These are phyloP conservation scores for Trichosporon ovoides DNA, from an alignment of 1,284 basidiomycete species.

Conservation along the genomic window DNA sequence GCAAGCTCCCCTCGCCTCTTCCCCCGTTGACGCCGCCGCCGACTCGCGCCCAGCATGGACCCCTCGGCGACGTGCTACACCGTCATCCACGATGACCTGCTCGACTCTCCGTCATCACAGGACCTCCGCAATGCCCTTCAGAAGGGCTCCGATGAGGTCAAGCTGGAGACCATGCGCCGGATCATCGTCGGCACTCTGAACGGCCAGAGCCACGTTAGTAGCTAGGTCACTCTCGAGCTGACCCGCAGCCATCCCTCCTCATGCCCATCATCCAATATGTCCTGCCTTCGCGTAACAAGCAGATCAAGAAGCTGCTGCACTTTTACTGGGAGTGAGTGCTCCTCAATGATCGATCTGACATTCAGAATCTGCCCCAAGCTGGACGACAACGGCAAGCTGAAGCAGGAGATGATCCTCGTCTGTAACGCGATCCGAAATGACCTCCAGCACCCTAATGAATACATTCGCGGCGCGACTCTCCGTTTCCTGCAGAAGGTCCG, in stretches of 20 bases:
- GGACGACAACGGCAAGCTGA: constrained; percentile 93
- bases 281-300: constrained; percentile 90
- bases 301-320: constrained; percentile 95
- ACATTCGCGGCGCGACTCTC: constrained; percentile 94
- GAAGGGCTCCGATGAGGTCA: constrained; percentile 90
- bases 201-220: constrained; percentile 66
- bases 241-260: constrained; percentile 68
- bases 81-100: constrained; percentile 68
- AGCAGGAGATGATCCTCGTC: constrained; percentile 99
- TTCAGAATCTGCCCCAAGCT: constrained; percentile 84
- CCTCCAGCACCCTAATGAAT: constrained; percentile 99
- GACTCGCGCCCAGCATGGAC: constrained; percentile 38
- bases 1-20: neutral
- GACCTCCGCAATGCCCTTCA: constrained; percentile 84
- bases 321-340: constrained; percentile 85
- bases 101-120: constrained; percentile 68
- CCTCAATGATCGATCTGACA: neutral
- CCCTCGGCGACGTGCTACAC: constrained; percentile 65
- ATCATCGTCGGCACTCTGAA: constrained; percentile 95
- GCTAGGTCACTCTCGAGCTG: neutral
- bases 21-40: constrained; percentile 4
- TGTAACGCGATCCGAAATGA: constrained; percentile 98
- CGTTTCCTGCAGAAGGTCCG: constrained; percentile 95
- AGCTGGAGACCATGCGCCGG: constrained; percentile 91
- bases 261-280: constrained; percentile 99